Evolutionary conservation across 345 rosid species (phyloP), one percentile per base, ranked within the genome.

Genomic region (Euphorbia pulcherrima): DNA sequence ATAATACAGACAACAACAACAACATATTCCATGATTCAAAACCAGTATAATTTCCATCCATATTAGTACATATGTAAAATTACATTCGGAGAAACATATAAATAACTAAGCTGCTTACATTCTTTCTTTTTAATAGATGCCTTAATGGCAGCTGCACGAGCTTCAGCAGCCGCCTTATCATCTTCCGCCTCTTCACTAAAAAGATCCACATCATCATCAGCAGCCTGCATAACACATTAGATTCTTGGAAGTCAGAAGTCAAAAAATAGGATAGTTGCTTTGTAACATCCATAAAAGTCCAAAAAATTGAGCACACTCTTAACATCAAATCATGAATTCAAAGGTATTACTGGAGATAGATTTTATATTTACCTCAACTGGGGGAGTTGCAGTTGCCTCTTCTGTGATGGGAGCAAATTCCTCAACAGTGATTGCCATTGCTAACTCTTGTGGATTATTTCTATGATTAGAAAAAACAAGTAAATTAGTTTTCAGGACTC

Each of bases 91-190:
- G 1, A 17, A 23, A 5, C 30, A 40, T 37, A 29, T n/a, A 7
- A 17, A 2, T 41, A 52, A 62, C 13, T 24, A 27, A 23, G 8
- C 27, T n/a, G 12, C 83, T 74, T 27, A 80, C 88, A 76, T 60
- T 80, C 88, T 75, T 87, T 89, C 92, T 87, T 89, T 65, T 86
- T 86, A 14, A 68, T n/a, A 65, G 86, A 71, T 18, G 90, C 84
- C 76, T 82, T 86, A 11, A 79, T 24, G 5, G 88, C 56, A 73
- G 96, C 90, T 13, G 93, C 92, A 18, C 92, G 83, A 47, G 83
- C 90, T 68, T 90, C 96, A 6, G 93, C 86, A 68, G 92, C 96
- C 83, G 86, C 88, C 86, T 88, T 90, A 70, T 88, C 96, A 84
- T 88, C 96, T 64, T 90, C 96, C 2, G 93, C 88, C 78, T 90